These are phyloP conservation scores for Cyberlindnera amylophila DNA, from an alignment of 805 yeast genomes.

Conservation along the genomic window DNA sequence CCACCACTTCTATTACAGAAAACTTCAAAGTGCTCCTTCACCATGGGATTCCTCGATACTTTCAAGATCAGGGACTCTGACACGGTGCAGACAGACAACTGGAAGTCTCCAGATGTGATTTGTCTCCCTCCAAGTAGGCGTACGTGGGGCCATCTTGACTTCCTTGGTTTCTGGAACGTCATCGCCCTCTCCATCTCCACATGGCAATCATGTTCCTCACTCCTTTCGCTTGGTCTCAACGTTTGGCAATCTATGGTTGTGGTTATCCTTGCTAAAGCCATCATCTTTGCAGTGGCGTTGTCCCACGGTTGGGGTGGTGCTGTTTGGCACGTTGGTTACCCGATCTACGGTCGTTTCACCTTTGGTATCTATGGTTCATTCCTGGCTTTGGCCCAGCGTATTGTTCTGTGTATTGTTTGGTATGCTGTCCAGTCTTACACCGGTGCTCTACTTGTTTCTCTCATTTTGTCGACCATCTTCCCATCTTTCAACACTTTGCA, in stretches of 20 bases:
- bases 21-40: too few species aligned
- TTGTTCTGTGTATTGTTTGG: constrained; percentile 44
- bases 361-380: constrained; percentile 46
- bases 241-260: constrained; percentile 43
- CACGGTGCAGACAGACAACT: constrained; percentile 20
- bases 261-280: constrained; percentile 37
- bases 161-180: constrained; percentile 40
- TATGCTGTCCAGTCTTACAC: constrained; percentile 43
- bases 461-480: constrained; percentile 37
- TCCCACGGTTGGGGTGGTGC: constrained; percentile 46
- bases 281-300: constrained; percentile 39
- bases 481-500: constrained; percentile 35
- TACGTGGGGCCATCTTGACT: constrained; percentile 43
- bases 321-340: constrained; percentile 46
- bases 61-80: constrained; percentile 23
- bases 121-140: constrained; percentile 43
- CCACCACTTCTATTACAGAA: too few species aligned
- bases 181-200: constrained; percentile 37
- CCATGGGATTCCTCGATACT: constrained; percentile 8
- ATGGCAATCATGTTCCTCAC: constrained; percentile 40
- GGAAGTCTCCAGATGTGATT: constrained; percentile 39
- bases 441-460: constrained; percentile 42
- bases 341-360: constrained; percentile 40
- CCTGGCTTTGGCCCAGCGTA: constrained; percentile 41
- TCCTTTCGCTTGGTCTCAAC: constrained; percentile 40